Evolutionary conservation across 805 yeast species (phyloP), one percentile per base, ranked within the genome.

Genomic region (Metschnikowia drakensbergensis): DNA sequence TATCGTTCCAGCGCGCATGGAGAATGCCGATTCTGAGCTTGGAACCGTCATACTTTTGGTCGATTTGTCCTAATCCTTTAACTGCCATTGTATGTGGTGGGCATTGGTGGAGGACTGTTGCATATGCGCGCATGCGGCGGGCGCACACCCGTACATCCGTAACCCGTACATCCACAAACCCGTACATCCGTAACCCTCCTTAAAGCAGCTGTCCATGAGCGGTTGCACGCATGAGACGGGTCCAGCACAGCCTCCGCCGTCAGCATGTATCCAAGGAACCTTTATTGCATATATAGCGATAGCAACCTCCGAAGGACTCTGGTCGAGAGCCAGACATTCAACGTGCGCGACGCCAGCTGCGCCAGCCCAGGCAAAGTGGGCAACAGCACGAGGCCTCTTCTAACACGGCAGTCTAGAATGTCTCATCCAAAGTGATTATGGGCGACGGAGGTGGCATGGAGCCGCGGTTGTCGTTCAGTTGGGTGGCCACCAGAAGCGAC

Each of bases 1-100:
- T 70, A 35, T 72, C 67, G 68, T 94, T 94, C 99, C 99, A 94
- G 68, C 99, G 86, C 11, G 99, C 97, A 66, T 91, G 97, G 49
- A 94, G 79, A 62, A 94, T 89, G 32, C 92, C 97, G 46, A 94
- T 75, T 58, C 84, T 79, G 54, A 91, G 72, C 2, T 71, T 62
- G 28, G 84, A 76, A 9, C 81, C 96, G 63, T 86, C 84, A 66
- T 86, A 86, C 46, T 64, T 58, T 64, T 82, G 79, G 66, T 88
- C 94, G 17, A 82, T 60, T 59, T 80, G 69, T 30, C 96, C 96
- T 58, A 89, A 72, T 57, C 96, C 96, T 65, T 82, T 82, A 48
- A 86, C 81, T 50, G 90, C 92, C 92, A 84, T 84, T 56, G 27
- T 36, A n/a, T 7, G 3, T 6, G 27, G 28, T 5, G 29, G 28